Evolutionary conservation across 306 rosid species (phyloP).

Genomic region (Gastrolobium bilobum): DNA sequence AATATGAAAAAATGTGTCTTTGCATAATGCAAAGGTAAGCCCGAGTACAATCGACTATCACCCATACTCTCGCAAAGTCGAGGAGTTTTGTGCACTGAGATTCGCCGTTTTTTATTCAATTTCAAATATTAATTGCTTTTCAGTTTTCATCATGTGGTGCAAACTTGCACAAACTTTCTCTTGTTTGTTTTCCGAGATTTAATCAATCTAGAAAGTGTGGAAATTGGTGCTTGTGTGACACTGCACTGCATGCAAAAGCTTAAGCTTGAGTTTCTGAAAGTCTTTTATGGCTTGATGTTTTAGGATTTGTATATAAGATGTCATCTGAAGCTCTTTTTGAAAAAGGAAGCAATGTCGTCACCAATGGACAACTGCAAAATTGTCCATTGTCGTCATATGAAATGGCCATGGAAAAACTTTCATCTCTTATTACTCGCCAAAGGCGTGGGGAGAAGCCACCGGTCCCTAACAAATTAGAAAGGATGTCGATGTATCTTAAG

Average conservation of each 20-base stretch:
- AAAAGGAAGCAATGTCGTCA: constrained; percentile 48
- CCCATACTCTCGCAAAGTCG: no score
- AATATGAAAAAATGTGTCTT: no score
- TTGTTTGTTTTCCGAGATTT: constrained; percentile 24
- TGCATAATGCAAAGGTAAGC: no score
- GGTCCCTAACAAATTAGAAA: constrained; percentile 54
- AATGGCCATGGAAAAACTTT: constrained; percentile 78
- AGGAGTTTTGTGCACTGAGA: no score
- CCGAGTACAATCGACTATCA: no score
- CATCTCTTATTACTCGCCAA: constrained; percentile 72
- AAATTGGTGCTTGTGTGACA: background rate
- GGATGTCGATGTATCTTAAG: constrained; percentile 72
- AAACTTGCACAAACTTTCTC: constrained; percentile 11
- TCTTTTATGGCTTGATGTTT: constrained; percentile 42
- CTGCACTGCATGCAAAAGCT: constrained; percentile 2
- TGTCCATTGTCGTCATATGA: constrained; percentile 59
- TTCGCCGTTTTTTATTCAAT: background rate
- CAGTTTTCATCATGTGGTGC: background rate
- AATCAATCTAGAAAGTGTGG: background rate
- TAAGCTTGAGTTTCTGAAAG: constrained; percentile 38
- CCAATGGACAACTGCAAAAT: constrained; percentile 49
- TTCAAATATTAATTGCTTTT: background rate
- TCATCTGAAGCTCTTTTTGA: constrained; percentile 52
- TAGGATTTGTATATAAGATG: constrained; percentile 55
- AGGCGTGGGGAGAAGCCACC: constrained; percentile 67